Percentiles rank a stretch among this genome's conserved stretches.
Evolutionary conservation across 1,284 basidiomycete species (phyloP).

Genomic region (Thelephora terrestris): DNA sequence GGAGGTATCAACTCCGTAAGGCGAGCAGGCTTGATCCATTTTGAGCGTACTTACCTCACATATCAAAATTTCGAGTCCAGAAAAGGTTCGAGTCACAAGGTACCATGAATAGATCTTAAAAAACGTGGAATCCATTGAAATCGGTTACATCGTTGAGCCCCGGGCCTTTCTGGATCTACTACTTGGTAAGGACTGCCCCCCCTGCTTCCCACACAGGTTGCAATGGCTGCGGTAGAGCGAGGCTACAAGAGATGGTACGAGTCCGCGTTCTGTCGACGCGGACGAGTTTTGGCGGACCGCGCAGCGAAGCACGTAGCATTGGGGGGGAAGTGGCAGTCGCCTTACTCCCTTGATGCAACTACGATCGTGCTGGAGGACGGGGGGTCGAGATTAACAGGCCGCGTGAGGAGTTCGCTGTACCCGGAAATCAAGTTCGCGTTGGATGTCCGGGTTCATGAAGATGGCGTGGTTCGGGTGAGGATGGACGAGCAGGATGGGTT

Average conservation of each 20-base stretch:
- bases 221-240: conserved; percentile 54
- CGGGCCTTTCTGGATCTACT: too few relatives aligned
- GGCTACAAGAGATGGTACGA: conserved; percentile 92
- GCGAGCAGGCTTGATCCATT: too few relatives aligned
- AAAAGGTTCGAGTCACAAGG: too few relatives aligned
- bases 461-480: conserved; percentile 76
- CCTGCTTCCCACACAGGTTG: conserved; percentile 20
- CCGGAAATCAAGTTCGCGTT: conserved; percentile 74
- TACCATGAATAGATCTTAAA: too few relatives aligned
- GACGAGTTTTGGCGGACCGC: conserved; percentile 68
- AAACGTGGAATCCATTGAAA: too few relatives aligned
- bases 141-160: too few relatives aligned
- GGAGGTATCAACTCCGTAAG: too few relatives aligned
- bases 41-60: too few relatives aligned
- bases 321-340: conserved; percentile 61
- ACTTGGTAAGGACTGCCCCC: conserved; percentile 20
- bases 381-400: conserved; percentile 57
- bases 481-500: conserved; percentile 80
- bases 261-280: conserved; percentile 84
- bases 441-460: conserved; percentile 71
- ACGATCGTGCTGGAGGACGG: conserved; percentile 40
- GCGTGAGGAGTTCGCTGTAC: conserved; percentile 70
- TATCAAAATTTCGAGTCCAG: too few relatives aligned
- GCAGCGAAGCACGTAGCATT: conserved; percentile 36
- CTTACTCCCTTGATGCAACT: conserved; percentile 64